Evolutionary conservation across 2,329 filamentous ascomycete species (phyloP).

Genomic region (Trichoderma sp.): DNA sequence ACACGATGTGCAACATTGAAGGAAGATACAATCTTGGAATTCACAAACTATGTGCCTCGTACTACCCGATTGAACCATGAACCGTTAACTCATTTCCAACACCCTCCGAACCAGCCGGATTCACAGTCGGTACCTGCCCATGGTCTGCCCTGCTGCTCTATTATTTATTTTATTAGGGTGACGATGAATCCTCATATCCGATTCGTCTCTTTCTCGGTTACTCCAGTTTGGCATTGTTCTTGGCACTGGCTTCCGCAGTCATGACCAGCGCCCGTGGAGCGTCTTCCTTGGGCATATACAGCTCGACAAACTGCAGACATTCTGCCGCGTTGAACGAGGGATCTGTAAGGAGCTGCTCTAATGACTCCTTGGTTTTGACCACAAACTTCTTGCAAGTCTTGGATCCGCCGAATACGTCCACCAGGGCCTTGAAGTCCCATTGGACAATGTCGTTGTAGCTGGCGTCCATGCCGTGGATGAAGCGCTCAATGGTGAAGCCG

Average conservation of each 20-base stretch:
- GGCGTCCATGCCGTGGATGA: conserved; percentile 81
- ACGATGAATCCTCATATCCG: not conserved
- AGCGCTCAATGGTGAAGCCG: conserved; percentile 86
- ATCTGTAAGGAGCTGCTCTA: conserved; percentile 66
- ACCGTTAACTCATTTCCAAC: not conserved
- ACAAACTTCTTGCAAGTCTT: conserved; percentile 64
- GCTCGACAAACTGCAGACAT: conserved; percentile 71
- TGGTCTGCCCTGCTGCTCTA: conserved; percentile 5
- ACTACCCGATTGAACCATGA: not conserved
- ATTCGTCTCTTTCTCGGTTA: not conserved
- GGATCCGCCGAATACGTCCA: conserved; percentile 68
- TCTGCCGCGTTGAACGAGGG: conserved; percentile 61
- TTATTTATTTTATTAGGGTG: not conserved
- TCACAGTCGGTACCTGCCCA: conserved; percentile 8
- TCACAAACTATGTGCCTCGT: not conserved
- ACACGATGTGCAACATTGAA: not conserved
- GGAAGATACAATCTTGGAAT: not conserved
- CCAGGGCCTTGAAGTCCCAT: conserved; percentile 73
- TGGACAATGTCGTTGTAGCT: conserved; percentile 77
- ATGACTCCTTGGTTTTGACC: conserved; percentile 69
- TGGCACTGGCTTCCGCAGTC: conserved; percentile 71
- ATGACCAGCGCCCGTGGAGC: conserved; percentile 70
- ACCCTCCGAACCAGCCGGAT: not conserved
- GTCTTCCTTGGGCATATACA: conserved; percentile 79
- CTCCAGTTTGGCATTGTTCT: conserved; percentile 58